A percentile compares a stretch with the other conserved stretches of the same genome.
Evolutionary conservation across 2,329 filamentous ascomycete genomes (phyloP).

Genomic region (Coniella vitis): DNA sequence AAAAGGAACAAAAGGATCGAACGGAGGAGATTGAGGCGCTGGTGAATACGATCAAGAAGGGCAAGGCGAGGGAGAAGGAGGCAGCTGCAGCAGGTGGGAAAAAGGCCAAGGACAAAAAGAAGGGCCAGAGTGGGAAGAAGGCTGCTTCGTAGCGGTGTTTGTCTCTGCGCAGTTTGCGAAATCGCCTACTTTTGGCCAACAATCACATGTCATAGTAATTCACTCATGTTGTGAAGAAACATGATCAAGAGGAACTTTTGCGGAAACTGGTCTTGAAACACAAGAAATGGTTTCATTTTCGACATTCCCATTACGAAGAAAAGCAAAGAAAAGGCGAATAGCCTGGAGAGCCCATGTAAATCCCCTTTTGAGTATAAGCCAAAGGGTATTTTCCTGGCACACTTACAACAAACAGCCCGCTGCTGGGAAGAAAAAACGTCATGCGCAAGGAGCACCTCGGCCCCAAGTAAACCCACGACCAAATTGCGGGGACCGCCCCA

Average conservation of each 20-base stretch:
- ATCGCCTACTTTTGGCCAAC: background rate
- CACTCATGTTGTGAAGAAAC: too few species aligned
- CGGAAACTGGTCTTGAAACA: background rate
- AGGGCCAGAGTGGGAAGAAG: slow-evolving; percentile 17
- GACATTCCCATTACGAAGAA: too few species aligned
- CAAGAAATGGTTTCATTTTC: background rate
- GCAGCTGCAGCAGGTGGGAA: slow-evolving; percentile 28
- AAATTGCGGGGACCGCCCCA: too few species aligned
- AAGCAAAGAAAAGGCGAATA: too few species aligned
- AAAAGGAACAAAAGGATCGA: slow-evolving; percentile 23
- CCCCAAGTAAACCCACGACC: too few species aligned
- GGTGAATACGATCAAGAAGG: slow-evolving; percentile 39
- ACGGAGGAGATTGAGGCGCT: slow-evolving; percentile 29
- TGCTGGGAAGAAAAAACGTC: too few species aligned
- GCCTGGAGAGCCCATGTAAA: too few species aligned
- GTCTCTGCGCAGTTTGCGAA: background rate
- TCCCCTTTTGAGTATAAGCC: too few species aligned
- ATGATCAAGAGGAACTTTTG: background rate
- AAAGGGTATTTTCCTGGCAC: too few species aligned
- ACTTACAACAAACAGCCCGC: too few species aligned
- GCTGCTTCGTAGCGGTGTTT: slow-evolving; percentile 4
- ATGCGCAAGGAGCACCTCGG: too few species aligned
- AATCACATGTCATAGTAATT: background rate
- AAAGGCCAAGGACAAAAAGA: slow-evolving; percentile 20
- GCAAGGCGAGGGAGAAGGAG: slow-evolving; percentile 27